phyloP scores from a whole-genome alignment of 306 rosid genomes.

The Rosa lucieae region DNA sequence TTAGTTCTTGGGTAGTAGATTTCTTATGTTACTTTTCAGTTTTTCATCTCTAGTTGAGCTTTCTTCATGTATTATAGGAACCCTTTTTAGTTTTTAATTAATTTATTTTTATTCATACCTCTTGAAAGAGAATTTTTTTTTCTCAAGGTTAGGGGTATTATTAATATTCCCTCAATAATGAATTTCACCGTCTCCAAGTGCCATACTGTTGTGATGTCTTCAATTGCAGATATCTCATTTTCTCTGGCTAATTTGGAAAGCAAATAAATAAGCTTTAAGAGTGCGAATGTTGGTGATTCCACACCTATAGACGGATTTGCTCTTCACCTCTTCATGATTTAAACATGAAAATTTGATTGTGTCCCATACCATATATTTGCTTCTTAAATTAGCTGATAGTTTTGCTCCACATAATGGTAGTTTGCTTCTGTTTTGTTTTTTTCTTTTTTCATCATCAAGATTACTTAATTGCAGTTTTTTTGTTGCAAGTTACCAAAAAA shows the following conservation, averaged over 20 bases:
- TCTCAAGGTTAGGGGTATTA: constrained; percentile 52
- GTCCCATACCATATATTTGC: not conserved
- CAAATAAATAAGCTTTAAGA: not conserved
- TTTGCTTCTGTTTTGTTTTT: not conserved
- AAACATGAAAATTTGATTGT: not conserved
- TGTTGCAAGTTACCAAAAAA: not conserved
- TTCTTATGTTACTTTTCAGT: not conserved
- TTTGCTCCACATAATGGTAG: not conserved
- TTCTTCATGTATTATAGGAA: not conserved
- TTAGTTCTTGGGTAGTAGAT: not conserved
- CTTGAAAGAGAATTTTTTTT: constrained; percentile 72
- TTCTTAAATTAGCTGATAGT: constrained; percentile 13
- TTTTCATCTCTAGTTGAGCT: not conserved
- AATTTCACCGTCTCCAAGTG: constrained; percentile 10
- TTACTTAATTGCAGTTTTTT: not conserved
- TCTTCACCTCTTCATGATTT: not conserved
- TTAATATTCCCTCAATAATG: not conserved
- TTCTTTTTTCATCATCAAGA: not conserved
- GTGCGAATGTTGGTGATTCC: not conserved
- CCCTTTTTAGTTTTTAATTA: not conserved
- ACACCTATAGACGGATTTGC: not conserved
- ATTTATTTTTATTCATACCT: constrained; percentile 57
- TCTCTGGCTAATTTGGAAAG: not conserved
- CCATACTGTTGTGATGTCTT: constrained; percentile 1
- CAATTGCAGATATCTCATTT: not conserved